phyloP scores from a whole-genome alignment of 177 flowering plant species.

The Vitis hybrid region DNA sequence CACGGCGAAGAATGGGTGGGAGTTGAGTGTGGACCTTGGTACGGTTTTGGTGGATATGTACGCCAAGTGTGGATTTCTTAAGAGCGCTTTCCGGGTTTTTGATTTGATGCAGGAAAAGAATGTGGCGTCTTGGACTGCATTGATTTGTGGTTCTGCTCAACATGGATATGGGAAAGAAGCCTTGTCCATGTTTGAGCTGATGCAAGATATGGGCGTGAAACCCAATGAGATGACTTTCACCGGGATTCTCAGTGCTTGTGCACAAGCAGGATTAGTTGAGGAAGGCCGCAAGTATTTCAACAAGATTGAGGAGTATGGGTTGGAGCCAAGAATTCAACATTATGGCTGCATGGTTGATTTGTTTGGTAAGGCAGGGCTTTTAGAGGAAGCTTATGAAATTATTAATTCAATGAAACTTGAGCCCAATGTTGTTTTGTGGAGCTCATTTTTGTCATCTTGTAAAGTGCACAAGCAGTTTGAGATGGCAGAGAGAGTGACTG shows the following conservation, averaged over 20 bases:
- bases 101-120: conserved; percentile 48
- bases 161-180: conserved; percentile 49
- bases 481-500: conserved; percentile 59
- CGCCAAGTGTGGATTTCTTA: conserved; percentile 54
- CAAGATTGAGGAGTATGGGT: conserved; percentile 45
- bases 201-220: conserved; percentile 41
- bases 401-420: conserved; percentile 47
- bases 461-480: conserved; percentile 59
- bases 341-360: conserved; percentile 81
- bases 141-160: conserved; percentile 66
- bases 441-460: conserved; percentile 60
- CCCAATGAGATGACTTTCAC: conserved; percentile 74
- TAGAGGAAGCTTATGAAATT: conserved; percentile 58
- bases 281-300: conserved; percentile 47
- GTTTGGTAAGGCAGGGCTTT: conserved; percentile 55
- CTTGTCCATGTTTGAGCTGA: conserved; percentile 43
- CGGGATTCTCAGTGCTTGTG: conserved; percentile 67
- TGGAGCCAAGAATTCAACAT: conserved; percentile 65
- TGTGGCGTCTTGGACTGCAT: conserved; percentile 64
- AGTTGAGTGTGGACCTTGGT: conserved; percentile 47
- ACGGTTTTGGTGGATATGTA: conserved; percentile 64
- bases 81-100: conserved; percentile 37
- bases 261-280: conserved; percentile 51
- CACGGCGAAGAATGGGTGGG: conserved; percentile 42
- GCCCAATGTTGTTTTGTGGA: conserved; percentile 62